Percentiles rank a stretch among this genome's conserved stretches.
These are phyloP conservation scores for Suillus spraguei DNA, from an alignment of 768 basidiomycete species.

Conservation along the genomic window DNA sequence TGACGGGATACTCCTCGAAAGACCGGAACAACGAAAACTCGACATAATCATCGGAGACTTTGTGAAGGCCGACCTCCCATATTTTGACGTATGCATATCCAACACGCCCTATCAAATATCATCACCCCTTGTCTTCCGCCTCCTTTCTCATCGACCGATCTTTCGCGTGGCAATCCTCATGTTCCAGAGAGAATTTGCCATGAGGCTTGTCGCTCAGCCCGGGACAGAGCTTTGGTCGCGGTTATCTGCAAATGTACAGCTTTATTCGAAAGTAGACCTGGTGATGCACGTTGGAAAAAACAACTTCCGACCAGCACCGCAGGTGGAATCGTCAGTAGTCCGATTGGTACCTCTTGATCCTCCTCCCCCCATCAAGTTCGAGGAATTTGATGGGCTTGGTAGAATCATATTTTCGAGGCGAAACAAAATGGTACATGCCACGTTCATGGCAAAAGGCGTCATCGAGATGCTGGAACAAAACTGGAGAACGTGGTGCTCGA, in stretches of 20 bases:
- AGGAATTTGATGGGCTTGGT: slow-evolving; percentile 95
- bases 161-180: slow-evolving; percentile 96
- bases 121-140: slow-evolving; percentile 94
- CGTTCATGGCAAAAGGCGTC: slow-evolving; percentile 93
- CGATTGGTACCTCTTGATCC: slow-evolving; percentile 91
- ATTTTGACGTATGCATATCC: slow-evolving; percentile 98
- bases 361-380: slow-evolving; percentile 93
- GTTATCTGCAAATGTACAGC: slow-evolving; percentile 94
- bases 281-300: slow-evolving; percentile 97
- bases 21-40: slow-evolving; percentile 93
- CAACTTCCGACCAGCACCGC: slow-evolving; percentile 94
- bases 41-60: slow-evolving; percentile 97
- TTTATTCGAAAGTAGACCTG: slow-evolving; percentile 95
- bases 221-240: slow-evolving; percentile 90
- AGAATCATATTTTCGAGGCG: slow-evolving; percentile 87
- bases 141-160: slow-evolving; percentile 93
- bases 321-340: slow-evolving; percentile 92
- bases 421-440: slow-evolving; percentile 89
- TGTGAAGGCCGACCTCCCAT: slow-evolving; percentile 96
- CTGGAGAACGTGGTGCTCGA: slow-evolving; percentile 89
- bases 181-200: slow-evolving; percentile 99
- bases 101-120: slow-evolving; percentile 99
- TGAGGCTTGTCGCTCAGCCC: slow-evolving; percentile 86
- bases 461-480: slow-evolving; percentile 94
- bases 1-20: slow-evolving; percentile 33